phyloP scores from a whole-genome alignment of 768 basidiomycete species.

The Boletus barrowsii region DNA sequence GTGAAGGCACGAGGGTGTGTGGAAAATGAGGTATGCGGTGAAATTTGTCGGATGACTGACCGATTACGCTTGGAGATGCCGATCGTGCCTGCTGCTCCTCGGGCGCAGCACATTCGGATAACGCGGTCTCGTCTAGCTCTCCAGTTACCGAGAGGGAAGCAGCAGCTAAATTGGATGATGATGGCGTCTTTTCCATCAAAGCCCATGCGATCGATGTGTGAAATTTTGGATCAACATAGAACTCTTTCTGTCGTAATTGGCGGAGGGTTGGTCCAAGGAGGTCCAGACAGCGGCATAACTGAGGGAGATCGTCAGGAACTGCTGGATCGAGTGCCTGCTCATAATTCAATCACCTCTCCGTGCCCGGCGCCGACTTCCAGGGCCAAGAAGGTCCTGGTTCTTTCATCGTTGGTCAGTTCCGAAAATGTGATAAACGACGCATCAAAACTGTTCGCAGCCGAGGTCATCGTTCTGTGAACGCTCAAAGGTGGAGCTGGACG shows the following conservation, averaged over 20 bases:
- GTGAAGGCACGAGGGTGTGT: slow-evolving; percentile 38
- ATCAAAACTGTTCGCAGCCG: slow-evolving; percentile 50
- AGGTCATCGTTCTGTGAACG: slow-evolving; percentile 4
- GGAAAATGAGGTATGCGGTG: slow-evolving; percentile 54
- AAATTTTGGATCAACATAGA: slow-evolving; percentile 78
- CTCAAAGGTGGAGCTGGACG: slow-evolving; percentile 16
- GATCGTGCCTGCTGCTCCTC: slow-evolving; percentile 5
- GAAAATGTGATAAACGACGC: slow-evolving; percentile 72
- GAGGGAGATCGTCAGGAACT: slow-evolving; percentile 19
- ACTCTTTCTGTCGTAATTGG: slow-evolving; percentile 67
- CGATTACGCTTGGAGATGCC: slow-evolving; percentile 1
- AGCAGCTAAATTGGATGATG: not conserved
- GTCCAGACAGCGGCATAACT: slow-evolving; percentile 60
- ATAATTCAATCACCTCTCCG: slow-evolving; percentile 50
- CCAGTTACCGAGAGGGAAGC: not conserved
- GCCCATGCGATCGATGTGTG: slow-evolving; percentile 92
- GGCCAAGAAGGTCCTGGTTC: slow-evolving; percentile 75
- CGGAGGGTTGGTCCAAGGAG: slow-evolving; percentile 57
- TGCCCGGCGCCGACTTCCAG: slow-evolving; percentile 85
- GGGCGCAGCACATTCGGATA: not conserved
- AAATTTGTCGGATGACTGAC: slow-evolving; percentile 29
- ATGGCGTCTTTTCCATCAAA: slow-evolving; percentile 43
- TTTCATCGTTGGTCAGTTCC: slow-evolving; percentile 75
- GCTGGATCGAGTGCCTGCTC: not conserved
- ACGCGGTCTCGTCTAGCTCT: slow-evolving; percentile 2